Evolutionary conservation across 148 eudicot species (phyloP).

Genomic region (Rhododendron vialii): DNA sequence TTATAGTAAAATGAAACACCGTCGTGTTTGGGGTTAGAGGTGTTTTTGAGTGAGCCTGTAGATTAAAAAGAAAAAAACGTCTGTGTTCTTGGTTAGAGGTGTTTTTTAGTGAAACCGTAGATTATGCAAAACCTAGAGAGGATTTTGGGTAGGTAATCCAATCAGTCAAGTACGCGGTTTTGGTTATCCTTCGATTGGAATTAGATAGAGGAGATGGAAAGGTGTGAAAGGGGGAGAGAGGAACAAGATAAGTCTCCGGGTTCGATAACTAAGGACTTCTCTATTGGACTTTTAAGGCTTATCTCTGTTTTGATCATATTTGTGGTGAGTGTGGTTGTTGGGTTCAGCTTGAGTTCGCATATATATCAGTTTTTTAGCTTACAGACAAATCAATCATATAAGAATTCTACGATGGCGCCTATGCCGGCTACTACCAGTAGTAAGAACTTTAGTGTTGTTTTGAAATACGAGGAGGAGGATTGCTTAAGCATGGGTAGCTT

Average conservation of each 20-base stretch:
- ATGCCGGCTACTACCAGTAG: neutral
- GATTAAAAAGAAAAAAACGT: neutral
- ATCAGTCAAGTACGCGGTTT: too few species aligned
- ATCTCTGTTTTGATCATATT: slow-evolving; percentile 43
- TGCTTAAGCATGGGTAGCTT: slow-evolving; percentile 37
- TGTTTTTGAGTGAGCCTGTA: neutral
- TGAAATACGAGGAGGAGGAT: slow-evolving; percentile 4
- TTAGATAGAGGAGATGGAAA: slow-evolving; percentile 1
- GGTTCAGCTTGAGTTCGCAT: slow-evolving; percentile 59
- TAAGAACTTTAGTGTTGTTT: slow-evolving; percentile 14
- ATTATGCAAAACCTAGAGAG: too few species aligned
- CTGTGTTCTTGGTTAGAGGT: neutral
- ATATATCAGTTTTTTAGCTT: slow-evolving; percentile 36
- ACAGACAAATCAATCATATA: slow-evolving; percentile 21
- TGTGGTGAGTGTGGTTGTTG: slow-evolving; percentile 61
- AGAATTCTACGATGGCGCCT: slow-evolving; percentile 11
- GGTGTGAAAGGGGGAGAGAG: slow-evolving; percentile 29
- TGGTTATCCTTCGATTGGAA: neutral
- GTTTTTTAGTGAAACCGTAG: neutral
- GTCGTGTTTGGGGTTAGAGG: neutral
- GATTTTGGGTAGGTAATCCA: neutral
- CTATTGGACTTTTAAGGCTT: slow-evolving; percentile 38
- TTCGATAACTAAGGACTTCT: slow-evolving; percentile 38
- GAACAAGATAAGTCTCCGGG: slow-evolving; percentile 22
- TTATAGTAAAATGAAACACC: too few species aligned